phyloP scores from a whole-genome alignment of 495 filamentous ascomycete species.

The Bombardia bombarda region DNA sequence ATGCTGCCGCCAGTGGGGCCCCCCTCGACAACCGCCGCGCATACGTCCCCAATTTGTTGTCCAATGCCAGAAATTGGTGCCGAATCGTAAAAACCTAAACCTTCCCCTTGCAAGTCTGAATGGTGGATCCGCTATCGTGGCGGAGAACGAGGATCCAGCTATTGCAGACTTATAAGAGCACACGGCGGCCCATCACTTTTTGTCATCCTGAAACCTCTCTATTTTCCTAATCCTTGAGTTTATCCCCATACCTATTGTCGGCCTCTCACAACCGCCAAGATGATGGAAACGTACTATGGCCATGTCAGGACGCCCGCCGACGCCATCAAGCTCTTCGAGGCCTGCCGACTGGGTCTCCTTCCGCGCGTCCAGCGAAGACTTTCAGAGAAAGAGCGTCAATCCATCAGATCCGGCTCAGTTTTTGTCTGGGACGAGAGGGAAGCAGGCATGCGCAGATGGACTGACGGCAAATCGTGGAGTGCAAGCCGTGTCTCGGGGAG shows the following conservation, averaged over 20 bases:
- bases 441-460: constrained; percentile 97
- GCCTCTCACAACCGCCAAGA: constrained; percentile 3
- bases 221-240: background rate
- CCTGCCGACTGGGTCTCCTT: constrained; percentile 80
- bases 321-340: constrained; percentile 96
- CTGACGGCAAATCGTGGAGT: constrained; percentile 98
- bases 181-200: no score
- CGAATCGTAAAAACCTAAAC: constrained; percentile 7
- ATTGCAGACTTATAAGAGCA: background rate
- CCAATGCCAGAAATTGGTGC: constrained; percentile 10
- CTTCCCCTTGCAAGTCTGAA: background rate
- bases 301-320: constrained; percentile 86
- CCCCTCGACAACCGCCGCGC: constrained; percentile 1
- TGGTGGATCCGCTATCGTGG: constrained; percentile 7
- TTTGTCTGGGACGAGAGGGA: constrained; percentile 99
- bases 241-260: background rate
- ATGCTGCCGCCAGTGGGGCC: constrained; percentile 4
- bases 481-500: constrained; percentile 95
- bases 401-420: constrained; percentile 89
- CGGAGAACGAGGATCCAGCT: constrained; percentile 5
- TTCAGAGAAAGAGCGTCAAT: constrained; percentile 94
- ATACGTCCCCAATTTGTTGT: constrained; percentile 1
- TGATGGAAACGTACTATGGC: constrained; percentile 95
- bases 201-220: background rate
- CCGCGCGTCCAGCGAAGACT: constrained; percentile 87